Evolutionary conservation across 768 basidiomycete genomes (phyloP), one percentile per base, ranked within the genome.

Genomic region (Suillus bovinus): DNA sequence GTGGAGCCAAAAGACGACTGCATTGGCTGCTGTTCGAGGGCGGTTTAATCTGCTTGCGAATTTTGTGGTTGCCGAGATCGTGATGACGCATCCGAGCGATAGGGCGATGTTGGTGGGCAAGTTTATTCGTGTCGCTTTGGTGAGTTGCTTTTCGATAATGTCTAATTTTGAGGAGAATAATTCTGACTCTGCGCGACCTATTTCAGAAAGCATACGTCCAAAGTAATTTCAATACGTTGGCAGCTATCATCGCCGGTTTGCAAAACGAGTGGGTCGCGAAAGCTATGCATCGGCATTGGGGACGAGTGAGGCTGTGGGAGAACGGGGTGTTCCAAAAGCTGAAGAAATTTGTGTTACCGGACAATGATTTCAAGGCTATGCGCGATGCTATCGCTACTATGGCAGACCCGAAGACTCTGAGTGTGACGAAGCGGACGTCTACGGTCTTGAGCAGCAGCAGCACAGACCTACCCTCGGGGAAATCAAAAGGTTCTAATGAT

Each of bases 111-210:
- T 97, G 22, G 84, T 92, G 55, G 79, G 78, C 62, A 95, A 94
- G 76, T 89, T 96, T 71, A 87, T 96, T 64, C 86, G 92, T 46
- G 78, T 96, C 61, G 94, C 94, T 42, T 93, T 87, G 82, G 93
- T 94, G 67, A 71, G 88, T 78, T 29, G 42, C 41, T 20, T 13
- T 58, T 29, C 4, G 36, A 31, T n/a, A 3, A 52, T 39, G 27
- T 11, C 11, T 17, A 46, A 8, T 20, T 42, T 42, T 59, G 16
- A n/a, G 41, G 17, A 20, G 41, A 11, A 63, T 33, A 13, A 41
- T 2, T 62, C 38, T n/a, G 47, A 52, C 52, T 11, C 41, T 49
- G 24, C 27, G 11, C 34, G 36, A 33, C 27, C 27, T 6, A 16
- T 24, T 57, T 24, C 71, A 96, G 94, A 93, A 93, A 86, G 86